Evolutionary conservation across 495 filamentous ascomycete genomes (phyloP).

Genomic region (Ramalina peruviana): DNA sequence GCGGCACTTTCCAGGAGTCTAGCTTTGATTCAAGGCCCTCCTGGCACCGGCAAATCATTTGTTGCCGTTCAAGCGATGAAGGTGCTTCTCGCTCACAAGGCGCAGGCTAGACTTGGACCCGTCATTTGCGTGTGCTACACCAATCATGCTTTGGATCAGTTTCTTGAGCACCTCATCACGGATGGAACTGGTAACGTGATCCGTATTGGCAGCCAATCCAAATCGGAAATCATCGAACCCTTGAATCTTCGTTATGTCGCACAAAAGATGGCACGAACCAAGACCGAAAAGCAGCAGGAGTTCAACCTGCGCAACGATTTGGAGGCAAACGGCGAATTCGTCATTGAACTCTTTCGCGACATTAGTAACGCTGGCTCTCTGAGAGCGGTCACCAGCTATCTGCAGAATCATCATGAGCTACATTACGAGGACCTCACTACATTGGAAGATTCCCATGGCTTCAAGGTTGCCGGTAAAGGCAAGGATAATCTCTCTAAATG

Average conservation of each 20-base stretch:
- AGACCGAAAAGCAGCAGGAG: constrained; percentile 1
- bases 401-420: background rate
- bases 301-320: background rate
- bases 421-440: constrained; percentile 10
- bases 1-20: constrained; percentile 40
- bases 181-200: constrained; percentile 45
- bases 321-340: constrained; percentile 2
- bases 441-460: constrained; percentile 16
- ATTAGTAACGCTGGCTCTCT: constrained; percentile 4
- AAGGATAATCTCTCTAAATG: background rate
- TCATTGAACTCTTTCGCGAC: background rate
- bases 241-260: constrained; percentile 14
- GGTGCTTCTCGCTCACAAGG: constrained; percentile 45
- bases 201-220: constrained; percentile 55
- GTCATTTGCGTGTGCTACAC: constrained; percentile 49
- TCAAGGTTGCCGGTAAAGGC: constrained; percentile 5
- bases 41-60: constrained; percentile 66
- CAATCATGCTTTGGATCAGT: constrained; percentile 62
- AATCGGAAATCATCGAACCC: constrained; percentile 32
- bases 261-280: constrained; percentile 8
- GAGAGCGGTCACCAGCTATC: background rate
- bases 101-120: constrained; percentile 37
- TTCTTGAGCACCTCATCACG: constrained; percentile 48
- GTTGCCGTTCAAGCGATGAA: constrained; percentile 45
- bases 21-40: constrained; percentile 65